phyloP scores from a whole-genome alignment of 345 rosid genomes.

The Odontarrhena argentea region DNA sequence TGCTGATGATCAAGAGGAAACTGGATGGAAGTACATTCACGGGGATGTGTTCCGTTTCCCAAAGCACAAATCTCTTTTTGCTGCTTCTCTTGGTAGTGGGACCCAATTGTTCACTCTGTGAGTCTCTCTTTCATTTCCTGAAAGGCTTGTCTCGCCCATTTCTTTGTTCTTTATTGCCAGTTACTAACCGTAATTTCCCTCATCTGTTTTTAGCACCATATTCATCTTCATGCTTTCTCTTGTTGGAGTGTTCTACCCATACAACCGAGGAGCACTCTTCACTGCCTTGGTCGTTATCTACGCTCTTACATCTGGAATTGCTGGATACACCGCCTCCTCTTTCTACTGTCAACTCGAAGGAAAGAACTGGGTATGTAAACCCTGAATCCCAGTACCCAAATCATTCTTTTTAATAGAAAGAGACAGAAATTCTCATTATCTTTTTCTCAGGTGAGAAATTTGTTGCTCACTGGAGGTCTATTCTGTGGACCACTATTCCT shows the following conservation, averaged over 20 bases:
- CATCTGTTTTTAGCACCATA: slow-evolving; percentile 52
- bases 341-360: slow-evolving; percentile 95
- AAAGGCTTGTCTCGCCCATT: background rate
- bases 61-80: slow-evolving; percentile 64
- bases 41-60: slow-evolving; percentile 90
- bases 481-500: slow-evolving; percentile 89
- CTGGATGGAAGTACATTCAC: slow-evolving; percentile 90
- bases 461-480: slow-evolving; percentile 78
- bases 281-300: slow-evolving; percentile 87
- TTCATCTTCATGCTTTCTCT: slow-evolving; percentile 83
- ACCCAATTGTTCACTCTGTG: slow-evolving; percentile 81
- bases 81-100: slow-evolving; percentile 82
- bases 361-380: slow-evolving; percentile 67
- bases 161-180: background rate
- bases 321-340: slow-evolving; percentile 79
- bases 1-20: slow-evolving; percentile 88
- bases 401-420: background rate
- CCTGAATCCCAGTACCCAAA: background rate
- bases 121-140: slow-evolving; percentile 35
- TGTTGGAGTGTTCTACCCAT: slow-evolving; percentile 92
- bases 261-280: slow-evolving; percentile 89
- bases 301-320: slow-evolving; percentile 89
- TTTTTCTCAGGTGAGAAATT: slow-evolving; percentile 67
- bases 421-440: background rate
- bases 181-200: background rate